A percentile compares a stretch with the other conserved stretches of the same genome.
These are phyloP conservation scores for Euphorbia lathyris DNA, from an alignment of 345 rosid species.

Conservation along the genomic window DNA sequence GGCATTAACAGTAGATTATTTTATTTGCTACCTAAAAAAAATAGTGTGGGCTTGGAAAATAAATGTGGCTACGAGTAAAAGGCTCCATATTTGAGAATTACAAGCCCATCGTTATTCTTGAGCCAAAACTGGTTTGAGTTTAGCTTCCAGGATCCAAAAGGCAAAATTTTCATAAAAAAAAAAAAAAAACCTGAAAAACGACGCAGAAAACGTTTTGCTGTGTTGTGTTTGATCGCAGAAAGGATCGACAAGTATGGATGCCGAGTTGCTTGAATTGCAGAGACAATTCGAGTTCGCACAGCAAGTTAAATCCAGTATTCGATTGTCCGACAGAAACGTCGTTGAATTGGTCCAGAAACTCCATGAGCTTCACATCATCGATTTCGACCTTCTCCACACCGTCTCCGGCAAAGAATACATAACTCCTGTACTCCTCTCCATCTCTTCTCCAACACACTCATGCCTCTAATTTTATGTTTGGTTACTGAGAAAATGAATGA, in stretches of 20 bases:
- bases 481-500: conserved; percentile 2
- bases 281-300: conserved; percentile 92
- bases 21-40: no score
- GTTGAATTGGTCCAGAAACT: conserved; percentile 97
- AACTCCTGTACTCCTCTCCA: conserved; percentile 52
- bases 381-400: conserved; percentile 97
- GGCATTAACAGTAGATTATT: no score
- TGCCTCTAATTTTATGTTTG: not conserved
- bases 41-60: not conserved
- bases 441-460: not conserved
- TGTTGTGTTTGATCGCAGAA: not conserved
- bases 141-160: not conserved
- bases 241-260: conserved; percentile 54
- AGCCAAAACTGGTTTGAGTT: not conserved
- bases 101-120: not conserved
- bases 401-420: conserved; percentile 94
- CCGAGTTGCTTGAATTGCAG: conserved; percentile 81
- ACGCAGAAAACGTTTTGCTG: not conserved
- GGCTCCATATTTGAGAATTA: not conserved
- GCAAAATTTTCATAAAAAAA: not conserved
- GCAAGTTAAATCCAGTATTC: conserved; percentile 81
- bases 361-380: conserved; percentile 82
- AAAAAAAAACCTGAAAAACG: not conserved
- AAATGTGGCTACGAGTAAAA: not conserved
- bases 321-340: conserved; percentile 87